phyloP scores from a whole-genome alignment of 2,329 filamentous ascomycete species.

The Phaeomoniella chlamydospora region DNA sequence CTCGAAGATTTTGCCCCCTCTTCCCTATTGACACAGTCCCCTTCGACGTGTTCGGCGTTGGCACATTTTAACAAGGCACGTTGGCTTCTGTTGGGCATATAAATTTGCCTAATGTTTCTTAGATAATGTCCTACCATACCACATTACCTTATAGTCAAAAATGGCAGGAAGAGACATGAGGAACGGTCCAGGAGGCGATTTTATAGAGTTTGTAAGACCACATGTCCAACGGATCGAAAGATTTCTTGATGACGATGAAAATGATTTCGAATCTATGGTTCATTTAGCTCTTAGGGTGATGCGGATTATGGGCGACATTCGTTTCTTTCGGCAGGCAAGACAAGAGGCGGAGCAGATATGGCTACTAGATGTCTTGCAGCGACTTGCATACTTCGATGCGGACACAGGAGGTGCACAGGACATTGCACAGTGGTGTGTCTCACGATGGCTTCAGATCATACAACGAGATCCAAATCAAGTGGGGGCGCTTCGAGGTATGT shows the following conservation, averaged over 20 bases:
- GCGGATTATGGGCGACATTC: background rate
- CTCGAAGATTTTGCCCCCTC: too few species aligned
- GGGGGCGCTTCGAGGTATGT: slow-evolving; percentile 26
- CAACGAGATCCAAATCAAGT: slow-evolving; percentile 28
- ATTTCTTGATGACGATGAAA: background rate
- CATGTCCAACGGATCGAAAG: background rate
- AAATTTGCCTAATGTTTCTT: too few species aligned
- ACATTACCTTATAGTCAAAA: too few species aligned
- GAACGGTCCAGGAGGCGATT: too few species aligned
- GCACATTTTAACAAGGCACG: too few species aligned
- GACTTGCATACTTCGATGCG: slow-evolving; percentile 33
- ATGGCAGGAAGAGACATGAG: too few species aligned
- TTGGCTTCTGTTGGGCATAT: too few species aligned
- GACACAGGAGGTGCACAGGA: slow-evolving; percentile 30
- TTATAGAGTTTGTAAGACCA: background rate
- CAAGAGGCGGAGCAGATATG: background rate
- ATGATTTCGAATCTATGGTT: background rate
- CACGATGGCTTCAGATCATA: slow-evolving; percentile 30
- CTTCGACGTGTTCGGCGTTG: too few species aligned
- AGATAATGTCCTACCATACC: too few species aligned
- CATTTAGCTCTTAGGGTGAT: background rate
- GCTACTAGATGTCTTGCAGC: slow-evolving; percentile 30
- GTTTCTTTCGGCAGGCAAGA: background rate
- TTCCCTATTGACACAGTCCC: too few species aligned
- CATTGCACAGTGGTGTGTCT: slow-evolving; percentile 34